Percentiles rank a stretch among this genome's conserved stretches.
Evolutionary conservation across 768 basidiomycete genomes (phyloP).

Genomic region (Rhodotorula paludigena): DNA sequence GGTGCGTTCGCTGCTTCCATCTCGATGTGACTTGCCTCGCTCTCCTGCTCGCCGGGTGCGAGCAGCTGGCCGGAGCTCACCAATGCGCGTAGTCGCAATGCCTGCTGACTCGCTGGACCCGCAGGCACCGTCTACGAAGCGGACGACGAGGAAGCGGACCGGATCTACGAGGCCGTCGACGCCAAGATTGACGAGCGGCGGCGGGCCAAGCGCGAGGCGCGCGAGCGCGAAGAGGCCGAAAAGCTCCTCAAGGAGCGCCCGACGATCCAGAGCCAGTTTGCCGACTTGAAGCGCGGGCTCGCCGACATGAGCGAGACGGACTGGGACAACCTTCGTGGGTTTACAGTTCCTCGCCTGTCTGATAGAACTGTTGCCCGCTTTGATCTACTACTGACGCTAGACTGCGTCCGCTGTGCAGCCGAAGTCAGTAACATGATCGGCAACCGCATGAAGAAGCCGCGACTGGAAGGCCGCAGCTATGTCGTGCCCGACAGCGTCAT

Average conservation of each 20-base stretch:
- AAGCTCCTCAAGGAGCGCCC: constrained; percentile 80
- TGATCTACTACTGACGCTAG: not conserved
- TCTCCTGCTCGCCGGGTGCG: not conserved
- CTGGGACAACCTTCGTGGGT: constrained; percentile 59
- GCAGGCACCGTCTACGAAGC: constrained; percentile 76
- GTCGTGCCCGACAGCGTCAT: constrained; percentile 91
- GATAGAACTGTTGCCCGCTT: not conserved
- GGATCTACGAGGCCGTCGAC: constrained; percentile 89
- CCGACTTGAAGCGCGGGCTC: constrained; percentile 86
- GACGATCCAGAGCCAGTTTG: constrained; percentile 92
- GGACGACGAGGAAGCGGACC: constrained; percentile 96
- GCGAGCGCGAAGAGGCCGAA: constrained; percentile 66
- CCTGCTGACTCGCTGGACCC: not conserved
- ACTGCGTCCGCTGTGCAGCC: constrained; percentile 43
- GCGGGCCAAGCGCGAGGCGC: constrained; percentile 69
- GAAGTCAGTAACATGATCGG: constrained; percentile 94
- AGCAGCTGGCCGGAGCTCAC: too few relatives aligned
- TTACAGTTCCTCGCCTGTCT: not conserved
- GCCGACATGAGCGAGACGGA: constrained; percentile 79
- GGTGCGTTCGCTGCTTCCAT: constrained; percentile 49
- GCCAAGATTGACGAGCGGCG: constrained; percentile 81
- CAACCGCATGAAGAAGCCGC: constrained; percentile 65
- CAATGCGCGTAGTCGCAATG: too few relatives aligned
- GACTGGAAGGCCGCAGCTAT: constrained; percentile 63
- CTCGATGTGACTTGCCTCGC: not conserved